A percentile compares a stretch with the other conserved stretches of the same genome.
These are phyloP conservation scores for rapeseed (Brassica napus) DNA, from an alignment of 345 rosid species.

Conservation along the genomic window Da-Ae NC_063451.1:20918001-20918500, in stretches of 20 bases:
- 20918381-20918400: slow-evolving; percentile 86
- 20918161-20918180: slow-evolving; percentile 44
- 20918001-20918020: too few species aligned
- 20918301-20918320: slow-evolving; percentile 66
- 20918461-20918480: slow-evolving; percentile 85
- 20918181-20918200: slow-evolving; percentile 79
- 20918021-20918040: too few species aligned
- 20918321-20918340: slow-evolving; percentile 85
- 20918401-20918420: slow-evolving; percentile 76
- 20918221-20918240: slow-evolving; percentile 72
- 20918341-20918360: slow-evolving; percentile 91
- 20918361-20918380: slow-evolving; percentile 84
- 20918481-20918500: slow-evolving; percentile 85
- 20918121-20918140: slow-evolving; percentile 39
- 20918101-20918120: slow-evolving; percentile 39
- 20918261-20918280: slow-evolving; percentile 72
- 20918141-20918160: slow-evolving; percentile 33
- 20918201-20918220: slow-evolving; percentile 64
- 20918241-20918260: slow-evolving; percentile 89
- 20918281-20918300: slow-evolving; percentile 59
- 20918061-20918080: too few species aligned
- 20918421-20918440: slow-evolving; percentile 96
- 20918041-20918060: too few species aligned
- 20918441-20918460: slow-evolving; percentile 95
- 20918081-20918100: slow-evolving; percentile 43